phyloP scores from a whole-genome alignment of 2,329 filamentous ascomycete genomes.

The Thielaviopsis musarum region DNA sequence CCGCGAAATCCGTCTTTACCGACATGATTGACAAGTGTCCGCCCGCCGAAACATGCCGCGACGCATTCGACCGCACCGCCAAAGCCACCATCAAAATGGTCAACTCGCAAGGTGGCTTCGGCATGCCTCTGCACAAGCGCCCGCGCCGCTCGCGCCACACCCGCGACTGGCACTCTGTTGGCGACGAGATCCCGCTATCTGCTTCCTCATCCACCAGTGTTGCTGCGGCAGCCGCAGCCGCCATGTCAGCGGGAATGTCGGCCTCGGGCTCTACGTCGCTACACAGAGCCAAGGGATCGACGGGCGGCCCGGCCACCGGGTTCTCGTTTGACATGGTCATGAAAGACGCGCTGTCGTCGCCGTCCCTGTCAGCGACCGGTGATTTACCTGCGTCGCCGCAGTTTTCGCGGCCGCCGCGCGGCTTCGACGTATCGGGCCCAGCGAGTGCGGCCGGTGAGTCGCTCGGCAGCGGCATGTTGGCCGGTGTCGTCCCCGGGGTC shows the following conservation, averaged over 20 bases:
- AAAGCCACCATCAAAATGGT: constrained; percentile 95
- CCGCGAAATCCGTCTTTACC: constrained; percentile 78
- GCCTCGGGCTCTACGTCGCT: constrained; percentile 6
- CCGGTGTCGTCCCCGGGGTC: not conserved
- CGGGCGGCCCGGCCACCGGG: not conserved
- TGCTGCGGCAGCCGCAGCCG: too few species aligned
- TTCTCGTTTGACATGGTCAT: constrained; percentile 21
- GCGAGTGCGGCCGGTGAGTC: not conserved
- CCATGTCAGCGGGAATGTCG: too few species aligned
- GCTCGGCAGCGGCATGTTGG: not conserved
- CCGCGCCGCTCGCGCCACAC: constrained; percentile 15
- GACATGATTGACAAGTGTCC: constrained; percentile 91
- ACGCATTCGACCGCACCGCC: constrained; percentile 88
- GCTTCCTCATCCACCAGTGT: constrained; percentile 14
- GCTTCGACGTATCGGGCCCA: not conserved
- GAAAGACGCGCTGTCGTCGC: constrained; percentile 26
- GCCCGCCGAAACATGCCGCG: constrained; percentile 81
- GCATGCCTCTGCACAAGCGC: constrained; percentile 22
- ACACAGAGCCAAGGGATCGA: constrained; percentile 1
- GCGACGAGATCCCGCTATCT: constrained; percentile 15
- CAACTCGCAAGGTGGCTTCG: constrained; percentile 71
- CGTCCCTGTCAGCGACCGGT: constrained; percentile 22
- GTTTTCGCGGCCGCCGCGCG: constrained; percentile 16
- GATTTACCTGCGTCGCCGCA: constrained; percentile 24
- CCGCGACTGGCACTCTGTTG: constrained; percentile 19